Evolutionary conservation across 495 filamentous ascomycete genomes (phyloP).

Genomic region (Aspergillus haitiensis): DNA sequence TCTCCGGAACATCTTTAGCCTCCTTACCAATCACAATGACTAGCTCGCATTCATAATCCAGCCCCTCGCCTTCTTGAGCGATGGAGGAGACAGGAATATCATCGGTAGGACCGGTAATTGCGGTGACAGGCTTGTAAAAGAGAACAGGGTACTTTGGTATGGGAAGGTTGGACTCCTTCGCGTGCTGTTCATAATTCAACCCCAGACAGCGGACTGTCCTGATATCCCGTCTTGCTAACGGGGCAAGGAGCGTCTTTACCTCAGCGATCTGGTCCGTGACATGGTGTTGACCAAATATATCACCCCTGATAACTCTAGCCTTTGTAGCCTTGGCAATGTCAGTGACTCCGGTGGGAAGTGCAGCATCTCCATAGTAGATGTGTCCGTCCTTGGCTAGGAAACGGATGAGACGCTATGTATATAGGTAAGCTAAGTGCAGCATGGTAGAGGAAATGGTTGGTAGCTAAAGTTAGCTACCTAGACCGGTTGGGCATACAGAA

Average conservation of each 20-base stretch:
- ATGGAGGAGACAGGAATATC: slow-evolving; percentile 62
- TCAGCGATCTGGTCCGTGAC: slow-evolving; percentile 70
- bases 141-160: slow-evolving; percentile 75
- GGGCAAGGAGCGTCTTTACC: slow-evolving; percentile 66
- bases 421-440: background rate
- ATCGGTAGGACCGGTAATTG: slow-evolving; percentile 68
- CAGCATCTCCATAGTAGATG: slow-evolving; percentile 81
- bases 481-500: slow-evolving; percentile 29
- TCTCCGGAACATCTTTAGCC: slow-evolving; percentile 65
- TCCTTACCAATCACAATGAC: slow-evolving; percentile 75
- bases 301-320: slow-evolving; percentile 68
- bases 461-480: too few relatives aligned
- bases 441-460: too few relatives aligned
- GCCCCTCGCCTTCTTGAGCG: slow-evolving; percentile 59
- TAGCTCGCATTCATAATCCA: slow-evolving; percentile 87
- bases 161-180: slow-evolving; percentile 72
- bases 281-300: slow-evolving; percentile 69
- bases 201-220: slow-evolving; percentile 77
- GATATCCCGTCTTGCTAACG: slow-evolving; percentile 66
- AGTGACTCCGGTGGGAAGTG: slow-evolving; percentile 64
- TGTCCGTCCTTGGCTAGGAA: slow-evolving; percentile 75
- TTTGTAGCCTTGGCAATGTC: slow-evolving; percentile 67
- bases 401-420: slow-evolving; percentile 66
- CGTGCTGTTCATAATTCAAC: slow-evolving; percentile 80
- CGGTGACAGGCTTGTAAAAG: slow-evolving; percentile 80